Conservation (phyloP, 2,329 filamentous ascomycete genomes). For the Pseudogymnoascus sp. region DNA sequence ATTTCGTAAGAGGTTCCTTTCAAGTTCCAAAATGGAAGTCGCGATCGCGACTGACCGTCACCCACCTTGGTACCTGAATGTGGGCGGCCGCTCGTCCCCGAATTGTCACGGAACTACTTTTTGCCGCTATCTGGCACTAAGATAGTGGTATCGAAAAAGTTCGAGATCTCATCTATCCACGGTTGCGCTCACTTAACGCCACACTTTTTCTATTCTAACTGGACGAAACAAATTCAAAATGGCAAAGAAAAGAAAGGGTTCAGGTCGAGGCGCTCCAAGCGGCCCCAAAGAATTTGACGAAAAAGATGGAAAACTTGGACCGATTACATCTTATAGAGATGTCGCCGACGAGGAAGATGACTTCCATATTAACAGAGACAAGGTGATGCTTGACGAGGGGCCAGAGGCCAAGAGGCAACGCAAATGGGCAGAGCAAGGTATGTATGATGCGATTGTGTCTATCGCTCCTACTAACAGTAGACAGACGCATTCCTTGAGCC, state of each 20-base stretch:
- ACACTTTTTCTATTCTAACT: slow-evolving; percentile 7
- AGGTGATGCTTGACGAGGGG: slow-evolving; percentile 75
- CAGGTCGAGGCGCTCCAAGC: slow-evolving; percentile 39
- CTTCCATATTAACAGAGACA: slow-evolving; percentile 80
- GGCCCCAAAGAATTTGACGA: slow-evolving; percentile 49
- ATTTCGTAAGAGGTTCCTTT: neutral
- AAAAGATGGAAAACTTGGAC: slow-evolving; percentile 54
- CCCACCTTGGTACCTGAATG: neutral
- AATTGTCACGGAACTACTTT: neutral
- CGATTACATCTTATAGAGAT: slow-evolving; percentile 63
- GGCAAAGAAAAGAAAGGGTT: slow-evolving; percentile 66
- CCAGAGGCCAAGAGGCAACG: slow-evolving; percentile 70
- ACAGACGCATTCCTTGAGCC: slow-evolving; percentile 46
- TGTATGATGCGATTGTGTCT: slow-evolving; percentile 17
- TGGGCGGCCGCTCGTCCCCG: neutral
- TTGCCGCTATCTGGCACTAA: slow-evolving; percentile 10
- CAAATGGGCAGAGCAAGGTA: slow-evolving; percentile 60
- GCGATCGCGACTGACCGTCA: neutral
- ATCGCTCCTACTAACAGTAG: slow-evolving; percentile 14
- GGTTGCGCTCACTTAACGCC: slow-evolving; percentile 7
- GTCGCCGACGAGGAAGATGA: slow-evolving; percentile 92
- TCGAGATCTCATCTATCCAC: slow-evolving; percentile 6
- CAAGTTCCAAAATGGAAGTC: neutral
- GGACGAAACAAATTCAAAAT: slow-evolving; percentile 32
- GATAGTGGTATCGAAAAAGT: slow-evolving; percentile 14